Percentiles rank a stretch among this genome's conserved stretches.
Evolutionary conservation across 305 asterid genomes (phyloP).

Genomic region (Lippia alba): DNA sequence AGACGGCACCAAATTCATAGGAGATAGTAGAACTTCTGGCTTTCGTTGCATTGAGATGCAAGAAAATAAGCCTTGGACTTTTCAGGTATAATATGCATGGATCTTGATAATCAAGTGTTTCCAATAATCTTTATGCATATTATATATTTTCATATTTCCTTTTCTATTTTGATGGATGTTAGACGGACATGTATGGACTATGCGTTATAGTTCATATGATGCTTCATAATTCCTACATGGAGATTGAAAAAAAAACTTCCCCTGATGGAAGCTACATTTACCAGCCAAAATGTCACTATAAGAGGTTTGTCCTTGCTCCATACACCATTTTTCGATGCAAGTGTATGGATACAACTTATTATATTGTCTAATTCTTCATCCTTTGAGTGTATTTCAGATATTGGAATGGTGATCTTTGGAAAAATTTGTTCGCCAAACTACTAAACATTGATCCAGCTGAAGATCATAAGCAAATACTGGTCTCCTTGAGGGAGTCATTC

Average conservation of each 20-base stretch:
- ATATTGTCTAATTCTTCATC: neutral
- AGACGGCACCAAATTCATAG: conserved; percentile 61
- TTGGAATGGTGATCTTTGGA: conserved; percentile 84
- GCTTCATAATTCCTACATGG: conserved; percentile 89
- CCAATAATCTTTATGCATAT: conserved; percentile 10
- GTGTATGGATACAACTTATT: neutral
- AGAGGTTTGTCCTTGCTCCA: conserved; percentile 54
- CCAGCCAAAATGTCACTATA: conserved; percentile 73
- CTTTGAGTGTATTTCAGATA: conserved; percentile 51
- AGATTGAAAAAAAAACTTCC: conserved; percentile 63
- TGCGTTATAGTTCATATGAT: conserved; percentile 84
- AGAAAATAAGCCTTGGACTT: conserved; percentile 89
- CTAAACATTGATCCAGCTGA: conserved; percentile 63
- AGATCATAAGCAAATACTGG: conserved; percentile 60
- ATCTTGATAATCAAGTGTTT: conserved; percentile 12
- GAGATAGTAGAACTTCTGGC: conserved; percentile 92
- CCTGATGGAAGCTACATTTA: conserved; percentile 57
- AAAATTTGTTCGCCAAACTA: conserved; percentile 65
- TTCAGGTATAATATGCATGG: conserved; percentile 56
- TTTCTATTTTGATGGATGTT: conserved; percentile 30
- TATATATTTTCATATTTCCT: neutral
- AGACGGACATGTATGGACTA: conserved; percentile 87
- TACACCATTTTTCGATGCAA: neutral
- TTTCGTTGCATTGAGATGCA: conserved; percentile 96
- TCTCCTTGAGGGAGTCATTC: conserved; percentile 66